Evolutionary conservation across 208 protist species (phyloP).

Genomic region (Leptomonas seymouri): DNA sequence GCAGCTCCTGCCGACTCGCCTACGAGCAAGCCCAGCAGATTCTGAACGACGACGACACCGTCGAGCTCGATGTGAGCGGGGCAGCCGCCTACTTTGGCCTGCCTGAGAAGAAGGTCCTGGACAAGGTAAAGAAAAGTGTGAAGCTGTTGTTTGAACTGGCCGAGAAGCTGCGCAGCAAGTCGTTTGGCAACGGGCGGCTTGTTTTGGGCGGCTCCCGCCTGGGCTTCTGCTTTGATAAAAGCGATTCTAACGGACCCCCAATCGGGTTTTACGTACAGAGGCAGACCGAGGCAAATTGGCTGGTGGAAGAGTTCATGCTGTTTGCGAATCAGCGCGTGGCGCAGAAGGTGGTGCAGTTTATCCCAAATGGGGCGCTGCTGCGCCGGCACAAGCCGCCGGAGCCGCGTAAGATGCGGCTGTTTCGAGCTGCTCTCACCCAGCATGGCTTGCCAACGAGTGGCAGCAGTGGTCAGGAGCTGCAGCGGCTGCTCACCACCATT

Average conservation of each 20-base stretch:
- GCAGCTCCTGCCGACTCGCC: conserved; percentile 79
- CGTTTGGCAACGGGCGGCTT: conserved; percentile 59
- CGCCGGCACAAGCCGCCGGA: conserved; percentile 79
- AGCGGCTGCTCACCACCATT: conserved; percentile 45
- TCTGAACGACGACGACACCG: conserved; percentile 50
- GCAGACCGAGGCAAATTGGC: conserved; percentile 83
- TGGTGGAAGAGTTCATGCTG: conserved; percentile 95
- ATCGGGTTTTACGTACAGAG: conserved; percentile 50
- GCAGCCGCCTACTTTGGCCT: conserved; percentile 27
- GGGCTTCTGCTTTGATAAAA: conserved; percentile 64
- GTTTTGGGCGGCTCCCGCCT: conserved; percentile 59
- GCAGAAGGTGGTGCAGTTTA: conserved; percentile 83
- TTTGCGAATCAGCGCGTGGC: conserved; percentile 89
- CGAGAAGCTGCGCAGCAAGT: conserved; percentile 48
- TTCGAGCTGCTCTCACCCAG: conserved; percentile 33
- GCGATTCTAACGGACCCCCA: conserved; percentile 36
- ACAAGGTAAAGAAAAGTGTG: conserved; percentile 55
- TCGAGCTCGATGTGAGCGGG: conserved; percentile 36
- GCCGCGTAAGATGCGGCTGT: conserved; percentile 33
- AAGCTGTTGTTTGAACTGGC: conserved; percentile 65
- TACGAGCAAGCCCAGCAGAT: conserved; percentile 90
- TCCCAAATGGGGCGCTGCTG: conserved; percentile 81
- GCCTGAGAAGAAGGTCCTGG: conserved; percentile 11
- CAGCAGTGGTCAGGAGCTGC: conserved; percentile 49
- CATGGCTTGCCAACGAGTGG: conserved; percentile 44